A percentile compares a stretch with the other conserved stretches of the same genome.
Conservation (phyloP, 495 filamentous ascomycete genomes). For the Xylaria telfairii region DNA sequence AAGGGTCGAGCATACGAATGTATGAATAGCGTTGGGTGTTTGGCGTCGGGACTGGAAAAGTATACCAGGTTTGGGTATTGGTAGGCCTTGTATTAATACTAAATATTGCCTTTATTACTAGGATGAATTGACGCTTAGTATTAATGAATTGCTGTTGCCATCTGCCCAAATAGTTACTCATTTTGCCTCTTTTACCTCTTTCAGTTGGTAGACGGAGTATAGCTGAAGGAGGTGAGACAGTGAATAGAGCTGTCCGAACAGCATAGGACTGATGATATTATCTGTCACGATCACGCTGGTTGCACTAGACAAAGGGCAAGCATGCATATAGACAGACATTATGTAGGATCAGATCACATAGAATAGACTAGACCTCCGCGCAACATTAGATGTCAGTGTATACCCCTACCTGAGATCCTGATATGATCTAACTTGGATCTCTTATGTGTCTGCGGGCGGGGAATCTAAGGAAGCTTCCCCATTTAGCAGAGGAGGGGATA, state of each 20-base stretch:
- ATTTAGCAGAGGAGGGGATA: neutral
- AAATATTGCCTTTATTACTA: neutral
- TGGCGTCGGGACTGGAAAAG: neutral
- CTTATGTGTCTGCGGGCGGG: neutral
- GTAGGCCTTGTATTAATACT: neutral
- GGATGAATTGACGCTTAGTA: neutral
- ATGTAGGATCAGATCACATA: too few species aligned
- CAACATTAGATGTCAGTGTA: too few species aligned
- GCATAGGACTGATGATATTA: neutral
- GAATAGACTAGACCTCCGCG: too few species aligned
- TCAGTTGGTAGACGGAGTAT: neutral
- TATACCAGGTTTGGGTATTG: neutral
- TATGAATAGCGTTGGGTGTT: neutral
- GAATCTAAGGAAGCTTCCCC: conserved; percentile 4
- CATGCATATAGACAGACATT: too few species aligned
- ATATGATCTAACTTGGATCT: neutral
- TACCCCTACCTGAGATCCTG: too few species aligned
- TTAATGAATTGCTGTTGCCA: neutral
- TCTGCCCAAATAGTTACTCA: neutral
- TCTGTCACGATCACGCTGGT: too few species aligned
- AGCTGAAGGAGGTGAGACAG: neutral
- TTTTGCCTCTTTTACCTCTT: neutral
- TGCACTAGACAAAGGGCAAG: too few species aligned
- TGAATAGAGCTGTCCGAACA: neutral
- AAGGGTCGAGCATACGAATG: neutral